Conservation (phyloP, 1,284 basidiomycete species). For the Pholiota adiposa region DNA sequence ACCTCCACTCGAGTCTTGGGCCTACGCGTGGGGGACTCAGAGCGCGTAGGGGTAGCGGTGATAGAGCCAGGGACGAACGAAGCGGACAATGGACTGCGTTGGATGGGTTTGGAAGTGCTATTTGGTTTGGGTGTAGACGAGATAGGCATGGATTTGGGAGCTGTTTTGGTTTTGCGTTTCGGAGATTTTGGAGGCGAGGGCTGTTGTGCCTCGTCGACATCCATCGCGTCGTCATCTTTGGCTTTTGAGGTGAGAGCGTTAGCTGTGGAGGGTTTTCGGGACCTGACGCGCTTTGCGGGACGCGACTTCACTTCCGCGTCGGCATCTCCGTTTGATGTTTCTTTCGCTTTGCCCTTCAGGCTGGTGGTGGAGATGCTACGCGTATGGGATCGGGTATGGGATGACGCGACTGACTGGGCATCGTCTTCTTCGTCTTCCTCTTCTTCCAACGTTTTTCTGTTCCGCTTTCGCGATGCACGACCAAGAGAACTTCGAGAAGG, state of each 20-base stretch:
- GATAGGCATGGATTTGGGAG: slow-evolving; percentile 15
- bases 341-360: slow-evolving; percentile 4
- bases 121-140: slow-evolving; percentile 14
- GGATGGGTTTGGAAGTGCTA: slow-evolving; percentile 5
- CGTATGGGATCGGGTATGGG: slow-evolving; percentile 43
- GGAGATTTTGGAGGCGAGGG: slow-evolving; percentile 28
- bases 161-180: slow-evolving; percentile 22
- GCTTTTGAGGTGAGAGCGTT: neutral
- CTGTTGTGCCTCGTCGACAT: slow-evolving; percentile 19
- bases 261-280: slow-evolving; percentile 9
- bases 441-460: slow-evolving; percentile 18
- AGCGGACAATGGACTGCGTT: slow-evolving; percentile 22
- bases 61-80: slow-evolving; percentile 21
- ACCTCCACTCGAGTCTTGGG: slow-evolving; percentile 18
- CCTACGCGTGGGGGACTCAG: slow-evolving; percentile 1
- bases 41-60: neutral
- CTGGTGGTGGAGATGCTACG: slow-evolving; percentile 50
- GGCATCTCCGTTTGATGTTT: slow-evolving; percentile 7
- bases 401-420: slow-evolving; percentile 14
- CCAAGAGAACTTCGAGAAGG: slow-evolving; percentile 27
- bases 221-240: slow-evolving; percentile 24
- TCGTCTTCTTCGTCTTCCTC: slow-evolving; percentile 22
- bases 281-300: slow-evolving; percentile 12
- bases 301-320: slow-evolving; percentile 13
- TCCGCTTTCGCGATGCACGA: slow-evolving; percentile 19